phyloP scores from a whole-genome alignment of 805 yeast species.

The Kluyveromyces aestuarii region DNA sequence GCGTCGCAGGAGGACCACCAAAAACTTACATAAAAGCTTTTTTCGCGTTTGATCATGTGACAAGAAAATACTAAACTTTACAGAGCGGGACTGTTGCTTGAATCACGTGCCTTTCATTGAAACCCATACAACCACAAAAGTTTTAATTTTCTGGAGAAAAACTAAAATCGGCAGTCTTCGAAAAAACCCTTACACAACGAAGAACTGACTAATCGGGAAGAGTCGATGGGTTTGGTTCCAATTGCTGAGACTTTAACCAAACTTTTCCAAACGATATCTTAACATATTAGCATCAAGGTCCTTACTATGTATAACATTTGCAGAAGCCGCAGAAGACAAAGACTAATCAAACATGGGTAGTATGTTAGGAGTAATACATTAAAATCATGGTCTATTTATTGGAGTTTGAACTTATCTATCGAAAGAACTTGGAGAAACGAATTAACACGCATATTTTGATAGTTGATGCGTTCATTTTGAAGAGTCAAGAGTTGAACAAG shows the following conservation, averaged over 20 bases:
- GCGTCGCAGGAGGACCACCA: neutral
- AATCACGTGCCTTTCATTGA: neutral
- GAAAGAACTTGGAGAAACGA: neutral
- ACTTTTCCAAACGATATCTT: neutral
- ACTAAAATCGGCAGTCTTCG: neutral
- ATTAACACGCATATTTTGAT: neutral
- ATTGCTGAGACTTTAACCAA: neutral
- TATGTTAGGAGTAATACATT: slow-evolving; percentile 33
- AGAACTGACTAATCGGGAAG: neutral
- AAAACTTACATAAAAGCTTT: too few relatives aligned
- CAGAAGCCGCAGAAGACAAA: neutral
- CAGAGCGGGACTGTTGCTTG: neutral
- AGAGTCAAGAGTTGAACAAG: too few relatives aligned
- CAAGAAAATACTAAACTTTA: too few relatives aligned
- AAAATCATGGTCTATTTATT: neutral
- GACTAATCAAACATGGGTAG: slow-evolving; percentile 58
- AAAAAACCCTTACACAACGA: neutral
- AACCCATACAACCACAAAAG: neutral
- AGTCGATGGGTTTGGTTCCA: neutral
- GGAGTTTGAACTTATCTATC: neutral
- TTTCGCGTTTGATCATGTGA: neutral
- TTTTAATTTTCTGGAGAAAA: neutral
- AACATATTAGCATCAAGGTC: neutral
- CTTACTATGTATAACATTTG: neutral
- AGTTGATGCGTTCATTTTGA: neutral